A percentile compares a stretch with the other conserved stretches of the same genome.
Conservation (phyloP, 176 grass and related monocot genomes). For the Bolboschoenus planiculmis region DNA sequence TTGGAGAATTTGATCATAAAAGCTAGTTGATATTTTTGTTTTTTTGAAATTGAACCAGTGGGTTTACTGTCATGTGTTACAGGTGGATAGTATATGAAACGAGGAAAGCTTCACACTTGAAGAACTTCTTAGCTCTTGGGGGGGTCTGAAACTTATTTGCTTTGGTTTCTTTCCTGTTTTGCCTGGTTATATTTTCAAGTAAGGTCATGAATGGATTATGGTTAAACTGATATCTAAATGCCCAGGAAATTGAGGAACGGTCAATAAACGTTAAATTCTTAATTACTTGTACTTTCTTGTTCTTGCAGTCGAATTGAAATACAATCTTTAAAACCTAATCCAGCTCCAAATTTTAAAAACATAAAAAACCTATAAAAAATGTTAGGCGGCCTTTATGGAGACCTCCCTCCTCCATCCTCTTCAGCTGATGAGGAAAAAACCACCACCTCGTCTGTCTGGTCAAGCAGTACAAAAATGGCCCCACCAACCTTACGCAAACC, state of each 20-base stretch:
- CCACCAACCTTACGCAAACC: conserved; percentile 80
- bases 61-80: conserved; percentile 21
- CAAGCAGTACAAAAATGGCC: conserved; percentile 92
- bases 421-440: conserved; percentile 73
- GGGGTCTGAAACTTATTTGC: neutral
- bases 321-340: neutral
- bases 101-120: conserved; percentile 96
- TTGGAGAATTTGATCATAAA: neutral
- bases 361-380: conserved; percentile 29
- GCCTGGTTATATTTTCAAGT: neutral
- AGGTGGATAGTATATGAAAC: conserved; percentile 98
- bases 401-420: conserved; percentile 83
- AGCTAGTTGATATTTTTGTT: neutral
- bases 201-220: neutral
- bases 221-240: neutral
- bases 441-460: conserved; percentile 64
- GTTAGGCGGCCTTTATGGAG: conserved; percentile 85
- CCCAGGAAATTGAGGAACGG: neutral
- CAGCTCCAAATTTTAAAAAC: neutral
- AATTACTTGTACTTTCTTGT: neutral
- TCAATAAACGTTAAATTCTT: neutral
- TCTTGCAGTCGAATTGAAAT: neutral
- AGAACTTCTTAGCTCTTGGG: conserved; percentile 55
- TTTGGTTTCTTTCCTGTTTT: neutral
- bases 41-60: neutral